Evolutionary conservation across 2,329 filamentous ascomycete species (phyloP).

Genomic region (Colletotrichum gigasporum): DNA sequence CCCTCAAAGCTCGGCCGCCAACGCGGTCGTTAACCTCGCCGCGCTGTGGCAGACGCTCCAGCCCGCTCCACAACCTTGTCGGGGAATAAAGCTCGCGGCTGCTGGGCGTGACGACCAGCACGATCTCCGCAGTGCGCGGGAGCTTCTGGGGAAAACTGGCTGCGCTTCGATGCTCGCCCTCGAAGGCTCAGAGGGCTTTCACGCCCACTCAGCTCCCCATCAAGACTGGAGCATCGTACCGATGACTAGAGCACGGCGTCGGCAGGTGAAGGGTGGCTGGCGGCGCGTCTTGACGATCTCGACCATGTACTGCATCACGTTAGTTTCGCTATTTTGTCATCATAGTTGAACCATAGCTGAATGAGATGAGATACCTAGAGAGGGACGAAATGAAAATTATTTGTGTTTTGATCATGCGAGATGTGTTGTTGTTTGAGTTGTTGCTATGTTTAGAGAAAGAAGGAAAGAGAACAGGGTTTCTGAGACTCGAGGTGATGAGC

Average conservation of each 20-base stretch:
- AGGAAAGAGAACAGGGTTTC: neutral
- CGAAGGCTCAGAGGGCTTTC: neutral
- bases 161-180: no score
- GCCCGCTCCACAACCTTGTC: slow-evolving; percentile 9
- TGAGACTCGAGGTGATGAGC: slow-evolving; percentile 6
- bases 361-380: no score
- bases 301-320: slow-evolving; percentile 21
- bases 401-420: neutral
- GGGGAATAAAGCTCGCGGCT: no score
- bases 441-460: neutral
- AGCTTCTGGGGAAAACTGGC: no score
- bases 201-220: slow-evolving; percentile 5
- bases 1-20: slow-evolving; percentile 8
- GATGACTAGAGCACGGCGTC: neutral
- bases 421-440: neutral
- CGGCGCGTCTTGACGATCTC: slow-evolving; percentile 18
- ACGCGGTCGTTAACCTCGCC: slow-evolving; percentile 12
- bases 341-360: no score
- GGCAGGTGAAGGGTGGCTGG: neutral
- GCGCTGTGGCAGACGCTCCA: slow-evolving; percentile 14
- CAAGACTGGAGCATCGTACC: neutral
- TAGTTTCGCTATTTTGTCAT: no score
- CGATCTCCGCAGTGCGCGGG: no score
- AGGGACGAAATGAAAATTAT: no score
- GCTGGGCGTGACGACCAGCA: no score